phyloP scores from a whole-genome alignment of 2,329 filamentous ascomycete species.

The Penicillium sclerotiorum region DNA sequence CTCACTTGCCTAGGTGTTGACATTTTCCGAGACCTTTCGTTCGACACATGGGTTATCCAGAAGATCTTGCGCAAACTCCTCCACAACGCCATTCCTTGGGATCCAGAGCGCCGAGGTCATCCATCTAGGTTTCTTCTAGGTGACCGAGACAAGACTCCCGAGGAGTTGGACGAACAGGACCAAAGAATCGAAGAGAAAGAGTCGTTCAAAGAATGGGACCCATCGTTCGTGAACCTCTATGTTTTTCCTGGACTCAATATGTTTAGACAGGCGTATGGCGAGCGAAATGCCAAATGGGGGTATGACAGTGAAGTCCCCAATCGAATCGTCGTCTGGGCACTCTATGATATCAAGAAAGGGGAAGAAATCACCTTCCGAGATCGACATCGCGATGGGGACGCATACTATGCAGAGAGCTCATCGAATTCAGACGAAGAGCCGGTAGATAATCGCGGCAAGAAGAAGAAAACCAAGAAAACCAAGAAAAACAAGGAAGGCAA shows the following conservation, averaged over 20 bases:
- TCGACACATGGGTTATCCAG: conserved; percentile 44
- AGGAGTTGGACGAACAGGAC: conserved; percentile 12
- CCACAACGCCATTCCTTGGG: conserved; percentile 35
- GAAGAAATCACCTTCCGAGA: conserved; percentile 33
- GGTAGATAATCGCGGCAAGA: background rate
- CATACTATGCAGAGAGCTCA: background rate
- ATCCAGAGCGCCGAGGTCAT: conserved; percentile 17
- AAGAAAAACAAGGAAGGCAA: background rate
- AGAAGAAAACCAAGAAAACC: background rate
- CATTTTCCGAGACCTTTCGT: conserved; percentile 39
- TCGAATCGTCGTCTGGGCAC: conserved; percentile 34
- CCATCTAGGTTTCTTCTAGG: conserved; percentile 5
- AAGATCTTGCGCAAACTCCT: conserved; percentile 36
- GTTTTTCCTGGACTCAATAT: conserved; percentile 36
- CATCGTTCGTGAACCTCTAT: conserved; percentile 32
- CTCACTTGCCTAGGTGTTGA: conserved; percentile 38
- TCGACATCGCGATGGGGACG: background rate
- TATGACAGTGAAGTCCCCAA: conserved; percentile 32
- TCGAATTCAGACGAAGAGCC: background rate
- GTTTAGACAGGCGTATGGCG: conserved; percentile 33
- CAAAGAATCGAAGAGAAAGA: background rate
- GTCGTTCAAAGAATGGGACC: conserved; percentile 16
- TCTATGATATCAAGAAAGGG: conserved; percentile 22
- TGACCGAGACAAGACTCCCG: conserved; percentile 11
- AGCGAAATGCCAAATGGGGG: conserved; percentile 36